Evolutionary conservation across 2,329 filamentous ascomycete genomes (phyloP).

Genomic region (Cladosporium velox): DNA sequence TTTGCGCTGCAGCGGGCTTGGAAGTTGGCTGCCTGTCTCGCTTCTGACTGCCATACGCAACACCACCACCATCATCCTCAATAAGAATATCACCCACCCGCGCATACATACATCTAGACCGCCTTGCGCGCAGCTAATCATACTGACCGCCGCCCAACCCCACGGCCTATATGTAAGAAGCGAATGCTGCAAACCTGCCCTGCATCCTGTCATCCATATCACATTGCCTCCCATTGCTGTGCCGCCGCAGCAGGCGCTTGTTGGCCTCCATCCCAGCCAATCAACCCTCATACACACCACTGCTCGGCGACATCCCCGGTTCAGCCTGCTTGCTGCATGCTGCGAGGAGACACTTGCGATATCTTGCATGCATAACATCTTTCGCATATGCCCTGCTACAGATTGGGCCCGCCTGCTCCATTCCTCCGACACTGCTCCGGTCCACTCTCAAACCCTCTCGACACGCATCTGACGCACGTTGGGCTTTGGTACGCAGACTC

Average conservation of each 20-base stretch:
- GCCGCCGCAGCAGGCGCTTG: constrained; percentile 7
- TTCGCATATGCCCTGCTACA: not conserved
- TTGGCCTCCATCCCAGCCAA: not conserved
- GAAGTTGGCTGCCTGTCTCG: not conserved
- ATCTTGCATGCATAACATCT: not conserved
- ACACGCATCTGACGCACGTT: not conserved
- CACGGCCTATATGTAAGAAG: not conserved
- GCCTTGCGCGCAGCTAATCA: not conserved
- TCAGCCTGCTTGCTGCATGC: constrained; percentile 1
- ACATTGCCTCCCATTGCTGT: not conserved
- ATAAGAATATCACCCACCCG: not conserved
- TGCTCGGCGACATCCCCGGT: not conserved
- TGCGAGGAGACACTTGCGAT: constrained; percentile 5
- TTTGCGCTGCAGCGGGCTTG: not conserved
- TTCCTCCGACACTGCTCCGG: not conserved
- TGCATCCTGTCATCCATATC: constrained; percentile 6
- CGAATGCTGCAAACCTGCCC: not conserved
- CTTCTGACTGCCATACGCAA: not conserved
- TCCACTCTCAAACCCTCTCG: not conserved
- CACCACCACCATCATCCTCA: not conserved
- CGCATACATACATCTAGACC: not conserved
- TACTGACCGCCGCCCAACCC: not conserved
- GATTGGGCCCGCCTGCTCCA: not conserved
- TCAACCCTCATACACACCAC: not conserved
- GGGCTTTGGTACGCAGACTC: not conserved